Conservation (phyloP, 768 basidiomycete species). For the Gyrodon lividus region DNA sequence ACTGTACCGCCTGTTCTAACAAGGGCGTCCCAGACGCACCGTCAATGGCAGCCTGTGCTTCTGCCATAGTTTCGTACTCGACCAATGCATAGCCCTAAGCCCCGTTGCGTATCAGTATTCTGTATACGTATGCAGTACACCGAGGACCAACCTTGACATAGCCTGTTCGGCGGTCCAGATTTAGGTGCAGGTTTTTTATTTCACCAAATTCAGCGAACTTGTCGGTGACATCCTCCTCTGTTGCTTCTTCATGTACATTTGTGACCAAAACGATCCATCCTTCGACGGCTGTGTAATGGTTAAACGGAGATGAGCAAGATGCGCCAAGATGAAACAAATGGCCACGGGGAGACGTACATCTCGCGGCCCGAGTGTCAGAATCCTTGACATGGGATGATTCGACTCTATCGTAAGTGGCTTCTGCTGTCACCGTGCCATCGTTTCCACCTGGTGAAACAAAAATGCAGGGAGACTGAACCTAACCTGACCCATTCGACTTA, state of each 20-base stretch:
- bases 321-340: constrained; percentile 4
- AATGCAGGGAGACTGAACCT: constrained; percentile 10
- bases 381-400: constrained; percentile 65
- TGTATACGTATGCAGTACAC: not conserved
- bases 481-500: constrained; percentile 28
- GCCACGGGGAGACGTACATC: constrained; percentile 56
- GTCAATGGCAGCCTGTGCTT: constrained; percentile 93
- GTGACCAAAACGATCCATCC: constrained; percentile 99
- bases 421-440: constrained; percentile 55
- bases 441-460: constrained; percentile 49
- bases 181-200: constrained; percentile 96
- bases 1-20: constrained; percentile 83
- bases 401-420: constrained; percentile 79
- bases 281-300: constrained; percentile 73
- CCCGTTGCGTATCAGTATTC: not conserved
- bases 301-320: constrained; percentile 10
- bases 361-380: constrained; percentile 76
- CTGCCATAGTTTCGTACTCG: constrained; percentile 93
- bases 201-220: constrained; percentile 97
- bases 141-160: constrained; percentile 83
- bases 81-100: constrained; percentile 95
- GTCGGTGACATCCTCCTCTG: constrained; percentile 95
- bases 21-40: constrained; percentile 80
- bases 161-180: constrained; percentile 94
- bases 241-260: constrained; percentile 96